Evolutionary conservation across 2,329 filamentous ascomycete genomes (phyloP), one percentile per base, ranked within the genome.

Genomic region (Myriosclerotinia duriaeana): DNA sequence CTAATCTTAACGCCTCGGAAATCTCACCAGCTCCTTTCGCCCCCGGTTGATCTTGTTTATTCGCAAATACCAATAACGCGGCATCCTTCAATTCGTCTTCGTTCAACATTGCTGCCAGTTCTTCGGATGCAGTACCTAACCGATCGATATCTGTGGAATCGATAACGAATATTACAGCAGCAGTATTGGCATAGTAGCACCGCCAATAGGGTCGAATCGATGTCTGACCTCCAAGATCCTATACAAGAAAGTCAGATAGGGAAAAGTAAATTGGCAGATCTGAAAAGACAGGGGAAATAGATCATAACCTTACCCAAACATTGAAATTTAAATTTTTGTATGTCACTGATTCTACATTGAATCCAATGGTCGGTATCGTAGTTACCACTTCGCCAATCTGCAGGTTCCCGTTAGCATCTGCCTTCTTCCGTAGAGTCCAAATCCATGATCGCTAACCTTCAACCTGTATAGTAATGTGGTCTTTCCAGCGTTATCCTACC

Each of bases 261-360:
- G 50, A 8, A 42, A 36, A 12, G 5, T 26, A 30, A 68, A 14
- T 61, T 36, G 38, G 54, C 53, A 40, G 65, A 17, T 15, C 6
- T 54, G 48, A 17, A 8, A 26, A 54, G 26, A 53, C 1, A 34
- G 53, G 46, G 52, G 44, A 56, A 65, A 22, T 48, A 17, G 36
- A 17, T 17, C 9, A 3, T 46, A 54, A 66, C 76, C 88, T 66
- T 89, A 92, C 90, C 95, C 95, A 99, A 76, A 99, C 95, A 77
- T 98, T 98, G 79, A 99, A 96, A 79, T 97, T 97, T 69, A 99
- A 85, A 78, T 97, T 98, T 79, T 94, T 94, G 84, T 99, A 99
- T 74, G 93, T 95, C 71, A 99, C 95, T 30, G 93, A 97, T 81
- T 99, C 95, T 74, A 99, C 95, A 79, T 99, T 99, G 84, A 99